Evolutionary conservation across 768 basidiomycete species (phyloP).

Genomic region (Tubosaeta brunneosetosa): DNA sequence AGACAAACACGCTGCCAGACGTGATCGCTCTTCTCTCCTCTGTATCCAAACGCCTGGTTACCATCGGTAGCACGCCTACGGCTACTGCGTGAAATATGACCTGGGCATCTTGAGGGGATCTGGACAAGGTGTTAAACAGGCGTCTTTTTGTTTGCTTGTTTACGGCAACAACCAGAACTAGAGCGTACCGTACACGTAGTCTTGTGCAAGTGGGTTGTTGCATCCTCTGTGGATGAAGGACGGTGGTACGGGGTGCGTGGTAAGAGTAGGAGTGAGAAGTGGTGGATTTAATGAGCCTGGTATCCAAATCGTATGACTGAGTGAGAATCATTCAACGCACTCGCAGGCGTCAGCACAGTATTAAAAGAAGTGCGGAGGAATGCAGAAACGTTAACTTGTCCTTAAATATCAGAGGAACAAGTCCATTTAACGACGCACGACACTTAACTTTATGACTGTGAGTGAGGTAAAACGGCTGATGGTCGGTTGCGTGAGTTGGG

Average conservation of each 20-base stretch:
- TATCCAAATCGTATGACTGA: constrained; percentile 16
- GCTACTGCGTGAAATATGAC: constrained; percentile 71
- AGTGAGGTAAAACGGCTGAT: constrained; percentile 32
- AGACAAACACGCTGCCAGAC: constrained; percentile 76
- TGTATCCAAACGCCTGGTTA: constrained; percentile 66
- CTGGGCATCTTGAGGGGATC: constrained; percentile 63
- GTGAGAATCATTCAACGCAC: constrained; percentile 26
- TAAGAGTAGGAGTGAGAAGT: constrained; percentile 17
- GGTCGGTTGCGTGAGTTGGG: constrained; percentile 29
- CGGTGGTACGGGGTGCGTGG: constrained; percentile 13
- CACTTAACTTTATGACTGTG: constrained; percentile 27
- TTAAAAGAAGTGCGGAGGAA: constrained; percentile 6
- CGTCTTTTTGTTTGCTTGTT: not conserved
- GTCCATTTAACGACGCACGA: constrained; percentile 16
- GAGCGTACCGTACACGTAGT: constrained; percentile 46
- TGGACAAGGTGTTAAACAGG: constrained; percentile 9
- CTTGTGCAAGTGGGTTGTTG: constrained; percentile 65
- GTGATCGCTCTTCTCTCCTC: constrained; percentile 67
- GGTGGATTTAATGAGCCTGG: constrained; percentile 27
- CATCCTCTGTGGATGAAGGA: constrained; percentile 34
- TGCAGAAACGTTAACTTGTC: constrained; percentile 13
- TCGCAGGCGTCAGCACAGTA: constrained; percentile 12
- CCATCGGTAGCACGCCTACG: constrained; percentile 54
- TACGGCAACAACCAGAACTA: not conserved
- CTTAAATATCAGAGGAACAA: constrained; percentile 28